These are phyloP conservation scores for Serendipita sp. DNA, from an alignment of 768 basidiomycete genomes.

Conservation along the genomic window DNA sequence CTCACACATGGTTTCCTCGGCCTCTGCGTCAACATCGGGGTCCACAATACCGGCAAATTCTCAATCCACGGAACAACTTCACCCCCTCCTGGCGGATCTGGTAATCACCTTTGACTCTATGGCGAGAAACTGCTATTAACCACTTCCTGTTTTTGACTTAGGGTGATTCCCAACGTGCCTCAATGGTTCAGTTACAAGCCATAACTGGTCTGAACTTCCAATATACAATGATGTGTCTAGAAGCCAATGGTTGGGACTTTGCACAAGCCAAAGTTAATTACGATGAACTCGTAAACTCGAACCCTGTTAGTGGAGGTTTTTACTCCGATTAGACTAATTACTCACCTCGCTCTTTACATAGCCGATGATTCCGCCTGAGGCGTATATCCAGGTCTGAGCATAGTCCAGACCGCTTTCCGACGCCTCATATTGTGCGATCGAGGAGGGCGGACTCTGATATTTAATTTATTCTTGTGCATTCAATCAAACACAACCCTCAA, in stretches of 20 bases:
- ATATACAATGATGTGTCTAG: slow-evolving; percentile 71
- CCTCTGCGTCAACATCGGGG: slow-evolving; percentile 19
- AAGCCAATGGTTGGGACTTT: slow-evolving; percentile 72
- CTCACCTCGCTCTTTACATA: not conserved
- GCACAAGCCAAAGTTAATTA: slow-evolving; percentile 70
- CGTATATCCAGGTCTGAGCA: slow-evolving; percentile 12
- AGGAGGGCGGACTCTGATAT: too few species aligned
- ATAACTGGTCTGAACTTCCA: slow-evolving; percentile 64
- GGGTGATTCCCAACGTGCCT: slow-evolving; percentile 52
- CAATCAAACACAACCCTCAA: too few species aligned
- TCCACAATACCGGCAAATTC: slow-evolving; percentile 21
- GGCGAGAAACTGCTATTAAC: not conserved
- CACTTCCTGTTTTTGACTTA: slow-evolving; percentile 15
- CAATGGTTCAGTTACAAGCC: slow-evolving; percentile 53
- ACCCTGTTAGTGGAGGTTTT: not conserved
- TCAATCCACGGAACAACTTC: slow-evolving; percentile 36
- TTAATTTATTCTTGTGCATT: too few species aligned
- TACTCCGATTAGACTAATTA: not conserved
- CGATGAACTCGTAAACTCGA: slow-evolving; percentile 38
- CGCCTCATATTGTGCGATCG: too few species aligned
- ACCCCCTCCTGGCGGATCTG: slow-evolving; percentile 11
- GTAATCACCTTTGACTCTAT: not conserved
- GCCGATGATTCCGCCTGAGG: slow-evolving; percentile 18
- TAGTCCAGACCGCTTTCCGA: not conserved
- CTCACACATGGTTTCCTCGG: slow-evolving; percentile 11